Evolutionary conservation across 441 rosid species (phyloP), one percentile per base, ranked within the genome.

Genomic region (Heliophila coronopifolia): DNA sequence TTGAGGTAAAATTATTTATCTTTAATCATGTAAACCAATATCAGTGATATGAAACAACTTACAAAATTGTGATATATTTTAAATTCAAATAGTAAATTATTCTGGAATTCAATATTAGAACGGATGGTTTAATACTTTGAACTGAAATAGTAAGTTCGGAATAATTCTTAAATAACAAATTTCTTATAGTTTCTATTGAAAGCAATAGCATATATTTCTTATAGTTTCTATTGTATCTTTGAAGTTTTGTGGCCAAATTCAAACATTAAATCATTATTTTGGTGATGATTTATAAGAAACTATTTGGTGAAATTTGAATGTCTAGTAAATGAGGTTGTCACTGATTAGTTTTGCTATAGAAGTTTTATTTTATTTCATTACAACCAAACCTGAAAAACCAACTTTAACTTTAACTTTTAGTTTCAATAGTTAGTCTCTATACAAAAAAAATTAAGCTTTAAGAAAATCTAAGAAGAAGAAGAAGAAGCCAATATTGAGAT

Each of bases 401-500:
- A 46, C 5, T 1, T 34, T 44, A 19, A 13, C 20, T 19, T 27
- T 6, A n/a, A 17, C n/a, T n/a, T n/a, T n/a, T 18, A 6, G 16
- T 57, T n/a, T 23, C 19, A 7, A 34, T 4, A 22, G 18, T 9
- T 43, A 31, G 9, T 12, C 35, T 39, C 9, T 36, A 43, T 18
- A 33, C 1, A 14, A 48, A 23, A 11, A 31, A 56, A 30, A 13
- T 8, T 27, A 27, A 2, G n/a, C n/a, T n/a, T 5, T 4, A 43
- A 13, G 17, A 34, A 52, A 28, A 35, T 36, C n/a, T n/a, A n/a
- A n/a, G n/a, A 22, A 46, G 12, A 46, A 42, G 55, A 32, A 31
- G 47, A 37, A 33, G 25, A 49, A 46, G 50, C 30, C 50, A 62
- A 46, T 23, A 30, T 26, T 57, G 43, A 43, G 37, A 42, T 30